Evolutionary conservation across 2,329 filamentous ascomycete genomes (phyloP).

Genomic region (Aspergillus quadricinctus): DNA sequence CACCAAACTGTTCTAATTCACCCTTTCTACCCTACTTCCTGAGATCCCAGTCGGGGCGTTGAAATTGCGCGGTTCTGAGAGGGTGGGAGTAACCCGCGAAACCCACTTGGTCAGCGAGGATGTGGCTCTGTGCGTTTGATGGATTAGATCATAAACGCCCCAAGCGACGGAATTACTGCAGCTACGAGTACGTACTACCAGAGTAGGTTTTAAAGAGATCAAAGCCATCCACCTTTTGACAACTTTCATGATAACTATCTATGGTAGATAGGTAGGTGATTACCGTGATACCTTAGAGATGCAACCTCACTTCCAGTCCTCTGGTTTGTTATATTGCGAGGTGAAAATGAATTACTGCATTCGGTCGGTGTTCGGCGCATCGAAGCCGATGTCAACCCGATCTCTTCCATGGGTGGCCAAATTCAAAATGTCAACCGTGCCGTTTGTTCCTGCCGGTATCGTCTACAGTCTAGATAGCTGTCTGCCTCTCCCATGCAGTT

Average conservation of each 20-base stretch:
- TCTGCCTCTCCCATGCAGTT: neutral
- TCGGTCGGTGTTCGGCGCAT: neutral
- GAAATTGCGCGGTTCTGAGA: neutral
- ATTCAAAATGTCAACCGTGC: neutral
- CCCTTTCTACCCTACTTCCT: too few species aligned
- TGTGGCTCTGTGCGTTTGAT: neutral
- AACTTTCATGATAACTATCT: neutral
- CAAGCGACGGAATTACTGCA: neutral
- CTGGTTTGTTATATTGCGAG: neutral
- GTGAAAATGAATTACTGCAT: neutral
- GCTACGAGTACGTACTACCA: neutral
- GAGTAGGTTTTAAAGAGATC: neutral
- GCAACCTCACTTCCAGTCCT: neutral
- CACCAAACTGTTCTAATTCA: too few species aligned
- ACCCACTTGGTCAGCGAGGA: neutral
- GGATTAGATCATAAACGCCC: neutral
- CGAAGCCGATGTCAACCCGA: neutral
- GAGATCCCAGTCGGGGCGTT: neutral
- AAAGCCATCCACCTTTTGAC: neutral
- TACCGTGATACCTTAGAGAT: neutral
- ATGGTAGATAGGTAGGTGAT: neutral
- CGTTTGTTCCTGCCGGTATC: neutral
- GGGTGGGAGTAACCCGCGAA: neutral
- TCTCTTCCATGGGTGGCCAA: neutral
- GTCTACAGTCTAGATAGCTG: too few species aligned